Evolutionary conservation across 108 stramenopile genomes (phyloP).

Genomic region (Conticribra guillardii): DNA sequence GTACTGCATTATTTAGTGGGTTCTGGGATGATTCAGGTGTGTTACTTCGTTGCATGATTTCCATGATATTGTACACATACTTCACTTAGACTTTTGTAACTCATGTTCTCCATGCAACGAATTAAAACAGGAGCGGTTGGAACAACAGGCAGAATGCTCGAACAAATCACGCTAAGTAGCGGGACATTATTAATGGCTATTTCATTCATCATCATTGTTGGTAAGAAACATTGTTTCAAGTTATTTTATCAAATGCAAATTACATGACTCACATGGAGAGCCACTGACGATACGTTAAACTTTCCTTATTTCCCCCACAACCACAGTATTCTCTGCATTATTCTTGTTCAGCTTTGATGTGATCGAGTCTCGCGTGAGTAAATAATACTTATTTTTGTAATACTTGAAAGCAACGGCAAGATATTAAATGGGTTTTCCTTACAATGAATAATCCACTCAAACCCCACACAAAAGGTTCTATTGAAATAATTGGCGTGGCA

Average conservation of each 20-base stretch:
- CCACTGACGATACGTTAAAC: no score
- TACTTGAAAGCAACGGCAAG: no score
- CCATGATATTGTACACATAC: no score
- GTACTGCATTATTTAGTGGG: constrained; percentile 43
- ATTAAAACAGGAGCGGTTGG: constrained; percentile 47
- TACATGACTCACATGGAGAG: no score
- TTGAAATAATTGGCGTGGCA: constrained; percentile 41
- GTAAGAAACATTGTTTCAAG: background rate
- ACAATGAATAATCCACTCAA: background rate
- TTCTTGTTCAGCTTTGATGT: constrained; percentile 38
- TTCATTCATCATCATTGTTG: constrained; percentile 44
- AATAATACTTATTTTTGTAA: background rate
- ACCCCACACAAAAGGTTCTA: constrained; percentile 10
- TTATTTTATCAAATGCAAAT: no score
- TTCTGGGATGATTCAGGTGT: constrained; percentile 3
- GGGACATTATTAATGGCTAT: constrained; percentile 26
- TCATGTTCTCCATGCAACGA: no score
- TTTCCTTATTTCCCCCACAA: background rate
- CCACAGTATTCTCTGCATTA: constrained; percentile 37
- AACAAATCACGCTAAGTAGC: constrained; percentile 51
- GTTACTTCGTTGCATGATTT: no score
- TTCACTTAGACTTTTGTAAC: no score
- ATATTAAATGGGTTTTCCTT: background rate
- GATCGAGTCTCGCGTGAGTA: constrained; percentile 38
- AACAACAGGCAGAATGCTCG: constrained; percentile 46